Percentiles rank a stretch among this genome's conserved stretches.
phyloP scores from a whole-genome alignment of 2,329 filamentous ascomycete species.

The Nigrograna mackinnonii region DNA sequence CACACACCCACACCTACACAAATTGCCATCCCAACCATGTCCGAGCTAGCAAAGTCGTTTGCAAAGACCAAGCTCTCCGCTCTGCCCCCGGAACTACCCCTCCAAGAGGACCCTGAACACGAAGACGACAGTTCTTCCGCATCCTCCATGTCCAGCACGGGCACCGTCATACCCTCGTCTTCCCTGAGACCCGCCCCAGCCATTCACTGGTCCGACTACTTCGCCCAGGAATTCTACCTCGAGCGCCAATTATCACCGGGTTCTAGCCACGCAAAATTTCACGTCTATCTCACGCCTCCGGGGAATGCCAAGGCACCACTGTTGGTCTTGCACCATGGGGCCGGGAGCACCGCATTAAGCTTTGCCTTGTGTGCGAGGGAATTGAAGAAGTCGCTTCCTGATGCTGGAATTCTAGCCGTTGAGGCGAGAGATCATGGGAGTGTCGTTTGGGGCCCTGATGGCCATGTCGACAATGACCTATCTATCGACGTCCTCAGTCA shows the following conservation, averaged over 20 bases:
- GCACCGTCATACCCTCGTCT: slow-evolving; percentile 83
- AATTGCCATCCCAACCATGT: too few species aligned
- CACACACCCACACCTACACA: too few species aligned
- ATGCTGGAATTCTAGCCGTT: slow-evolving; percentile 80
- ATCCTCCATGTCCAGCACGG: slow-evolving; percentile 89
- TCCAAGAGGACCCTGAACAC: slow-evolving; percentile 54
- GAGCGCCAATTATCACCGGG: slow-evolving; percentile 44
- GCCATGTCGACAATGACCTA: slow-evolving; percentile 61
- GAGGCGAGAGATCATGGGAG: slow-evolving; percentile 89
- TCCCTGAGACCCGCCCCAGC: slow-evolving; percentile 65
- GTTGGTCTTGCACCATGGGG: slow-evolving; percentile 93
- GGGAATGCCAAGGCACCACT: slow-evolving; percentile 69
- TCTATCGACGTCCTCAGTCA: slow-evolving; percentile 71
- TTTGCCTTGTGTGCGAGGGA: slow-evolving; percentile 83
- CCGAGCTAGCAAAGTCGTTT: slow-evolving; percentile 78
- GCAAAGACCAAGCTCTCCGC: slow-evolving; percentile 73
- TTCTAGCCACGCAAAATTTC: slow-evolving; percentile 63
- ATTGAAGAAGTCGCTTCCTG: slow-evolving; percentile 75
- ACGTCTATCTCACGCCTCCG: slow-evolving; percentile 87
- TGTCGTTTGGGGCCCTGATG: slow-evolving; percentile 45
- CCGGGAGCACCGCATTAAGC: slow-evolving; percentile 88
- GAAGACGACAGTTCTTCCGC: slow-evolving; percentile 58
- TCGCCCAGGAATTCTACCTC: slow-evolving; percentile 83
- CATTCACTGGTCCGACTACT: slow-evolving; percentile 86
- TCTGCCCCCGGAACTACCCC: slow-evolving; percentile 57